Base-by-base conservation (phyloP, 176 grass and related monocot genomes). In the Saccharum spontaneum region DNA sequence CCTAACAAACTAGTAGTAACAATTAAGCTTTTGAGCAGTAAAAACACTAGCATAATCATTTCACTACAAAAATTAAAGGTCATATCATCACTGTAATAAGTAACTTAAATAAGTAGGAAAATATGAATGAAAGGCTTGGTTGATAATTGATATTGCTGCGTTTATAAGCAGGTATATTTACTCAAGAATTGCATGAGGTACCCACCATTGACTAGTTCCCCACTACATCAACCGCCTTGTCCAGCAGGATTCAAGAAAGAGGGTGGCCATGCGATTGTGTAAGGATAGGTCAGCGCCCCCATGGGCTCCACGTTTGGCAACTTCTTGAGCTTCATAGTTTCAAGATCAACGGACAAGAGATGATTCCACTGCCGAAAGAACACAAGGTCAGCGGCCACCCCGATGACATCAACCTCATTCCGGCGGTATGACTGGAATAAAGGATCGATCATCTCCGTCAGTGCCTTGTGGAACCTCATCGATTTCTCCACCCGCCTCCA, bases 401-500 rank as follows among this genome's bases (percentile, higher is more conserved):
- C 65, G 14, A 82, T 23, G 31, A 86, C 43, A 43, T 77, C 18
- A 7, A 86, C 12, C 16, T 2, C 22, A 34, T 64, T 23, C 18
- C n/a, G 30, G 71, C 17, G 30, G 71, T 61, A 40, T 2, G 44
- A n/a, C 17, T n/a, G 10, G 54, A n/a, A 59, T 22, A 20, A n/a
- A 9, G 54, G 76, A 34, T 46, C 16, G 20, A 60, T 15, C 71
- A 38, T 45, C 70, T 24, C 37, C 48, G 22, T 75, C 46, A 82
- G 3, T 23, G 43, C 36, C 77, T 74, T 89, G 62, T 76, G 77
- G 49, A 89, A 85, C 69, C 70, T 81, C 8, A 85, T 33, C 8
- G 83, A 86, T 28, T 82, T 89, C 40, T 86, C 78, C 83, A 89
- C 71, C 17, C 28, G 64, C 63, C 31, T 55, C 88, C 88, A 86